phyloP scores from a whole-genome alignment of 495 filamentous ascomycete species.

The Eremomyces bilateralis region DNA sequence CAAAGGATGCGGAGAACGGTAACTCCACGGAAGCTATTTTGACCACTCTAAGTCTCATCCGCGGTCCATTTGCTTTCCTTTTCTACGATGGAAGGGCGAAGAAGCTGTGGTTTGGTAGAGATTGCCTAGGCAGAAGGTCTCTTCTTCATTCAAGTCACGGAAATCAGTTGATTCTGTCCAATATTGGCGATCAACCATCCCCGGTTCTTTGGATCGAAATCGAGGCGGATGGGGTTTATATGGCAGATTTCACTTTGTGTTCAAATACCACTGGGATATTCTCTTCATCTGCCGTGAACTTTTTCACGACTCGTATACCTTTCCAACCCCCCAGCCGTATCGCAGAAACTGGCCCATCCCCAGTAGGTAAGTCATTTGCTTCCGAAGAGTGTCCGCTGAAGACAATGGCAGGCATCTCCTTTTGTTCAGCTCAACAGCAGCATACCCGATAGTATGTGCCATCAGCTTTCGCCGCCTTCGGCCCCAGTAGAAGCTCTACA shows the following conservation, averaged over 20 bases:
- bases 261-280: neutral
- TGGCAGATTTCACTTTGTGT: slow-evolving; percentile 31
- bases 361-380: too few relatives aligned
- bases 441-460: too few relatives aligned
- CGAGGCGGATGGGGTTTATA: slow-evolving; percentile 56
- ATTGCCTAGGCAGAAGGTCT: slow-evolving; percentile 71
- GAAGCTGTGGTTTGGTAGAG: slow-evolving; percentile 56
- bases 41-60: slow-evolving; percentile 22
- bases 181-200: slow-evolving; percentile 38
- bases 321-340: too few relatives aligned
- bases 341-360: too few relatives aligned
- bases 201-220: slow-evolving; percentile 50
- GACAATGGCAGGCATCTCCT: too few relatives aligned
- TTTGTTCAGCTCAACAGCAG: too few relatives aligned
- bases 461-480: too few relatives aligned
- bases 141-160: slow-evolving; percentile 27
- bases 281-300: slow-evolving; percentile 21
- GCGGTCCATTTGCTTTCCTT: slow-evolving; percentile 81
- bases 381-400: too few relatives aligned
- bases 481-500: too few relatives aligned
- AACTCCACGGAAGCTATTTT: slow-evolving; percentile 27
- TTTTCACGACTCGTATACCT: neutral
- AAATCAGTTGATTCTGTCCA: slow-evolving; percentile 46
- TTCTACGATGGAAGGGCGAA: slow-evolving; percentile 46
- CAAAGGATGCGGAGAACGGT: neutral